Conservation (phyloP, 495 filamentous ascomycete species). For the Penicillium diatomitis region DNA sequence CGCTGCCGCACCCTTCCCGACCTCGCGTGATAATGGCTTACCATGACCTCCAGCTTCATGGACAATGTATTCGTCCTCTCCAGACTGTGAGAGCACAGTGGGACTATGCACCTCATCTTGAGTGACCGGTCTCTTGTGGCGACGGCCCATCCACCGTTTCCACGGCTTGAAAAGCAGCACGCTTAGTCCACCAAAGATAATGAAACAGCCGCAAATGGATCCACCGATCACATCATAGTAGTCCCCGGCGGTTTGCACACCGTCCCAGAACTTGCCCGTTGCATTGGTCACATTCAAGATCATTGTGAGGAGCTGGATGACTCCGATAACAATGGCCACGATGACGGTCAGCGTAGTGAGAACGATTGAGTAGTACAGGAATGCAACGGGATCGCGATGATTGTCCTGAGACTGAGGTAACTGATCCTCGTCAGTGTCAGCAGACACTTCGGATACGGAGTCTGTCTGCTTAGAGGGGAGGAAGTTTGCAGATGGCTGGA, state of each 20-base stretch:
- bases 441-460: slow-evolving; percentile 5
- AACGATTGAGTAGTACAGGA: slow-evolving; percentile 90
- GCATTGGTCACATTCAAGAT: slow-evolving; percentile 65
- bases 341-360: slow-evolving; percentile 79
- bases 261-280: slow-evolving; percentile 76
- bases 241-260: slow-evolving; percentile 63
- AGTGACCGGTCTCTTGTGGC: slow-evolving; percentile 22
- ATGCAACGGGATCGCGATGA: slow-evolving; percentile 66
- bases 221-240: slow-evolving; percentile 84
- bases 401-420: slow-evolving; percentile 22
- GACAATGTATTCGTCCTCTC: background rate
- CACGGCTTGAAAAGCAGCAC: slow-evolving; percentile 69
- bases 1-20: slow-evolving; percentile 9
- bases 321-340: slow-evolving; percentile 76
- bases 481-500: slow-evolving; percentile 45
- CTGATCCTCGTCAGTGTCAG: slow-evolving; percentile 13
- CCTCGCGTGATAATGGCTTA: slow-evolving; percentile 1
- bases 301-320: slow-evolving; percentile 74
- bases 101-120: slow-evolving; percentile 16
- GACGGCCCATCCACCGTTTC: slow-evolving; percentile 51
- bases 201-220: slow-evolving; percentile 71
- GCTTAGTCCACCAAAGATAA: slow-evolving; percentile 63
- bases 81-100: slow-evolving; percentile 2
- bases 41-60: background rate
- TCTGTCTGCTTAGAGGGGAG: slow-evolving; percentile 24